Evolutionary conservation across 768 basidiomycete genomes (phyloP).

Genomic region (Gautieria morchelliformis): DNA sequence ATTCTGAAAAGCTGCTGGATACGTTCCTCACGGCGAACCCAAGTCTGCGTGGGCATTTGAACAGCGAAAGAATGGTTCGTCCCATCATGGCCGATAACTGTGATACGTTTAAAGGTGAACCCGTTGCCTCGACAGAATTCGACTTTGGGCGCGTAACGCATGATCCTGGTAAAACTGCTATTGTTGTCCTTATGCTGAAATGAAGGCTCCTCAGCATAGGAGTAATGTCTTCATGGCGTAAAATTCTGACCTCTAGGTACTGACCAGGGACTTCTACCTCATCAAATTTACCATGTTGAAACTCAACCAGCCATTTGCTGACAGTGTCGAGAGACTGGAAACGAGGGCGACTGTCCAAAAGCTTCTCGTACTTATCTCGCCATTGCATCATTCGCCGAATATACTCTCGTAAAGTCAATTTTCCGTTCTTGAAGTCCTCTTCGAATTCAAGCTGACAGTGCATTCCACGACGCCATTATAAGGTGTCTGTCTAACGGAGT

Average conservation of each 20-base stretch:
- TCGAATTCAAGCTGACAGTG: conserved; percentile 70
- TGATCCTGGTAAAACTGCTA: conserved; percentile 82
- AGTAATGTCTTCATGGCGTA: background rate
- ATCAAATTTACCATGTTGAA: conserved; percentile 95
- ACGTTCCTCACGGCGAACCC: conserved; percentile 85
- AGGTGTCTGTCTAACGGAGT: no score
- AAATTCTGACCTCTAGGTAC: conserved; percentile 72
- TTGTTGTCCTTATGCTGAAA: conserved; percentile 88
- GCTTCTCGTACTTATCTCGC: conserved; percentile 82
- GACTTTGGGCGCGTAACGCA: conserved; percentile 82
- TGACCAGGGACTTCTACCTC: conserved; percentile 99
- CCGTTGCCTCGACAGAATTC: conserved; percentile 86
- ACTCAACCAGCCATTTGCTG: conserved; percentile 92
- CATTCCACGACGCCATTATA: no score
- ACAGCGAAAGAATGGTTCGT: conserved; percentile 85
- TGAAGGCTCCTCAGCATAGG: background rate
- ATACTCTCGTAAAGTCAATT: conserved; percentile 78
- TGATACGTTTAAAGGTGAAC: conserved; percentile 82
- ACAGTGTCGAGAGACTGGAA: conserved; percentile 76
- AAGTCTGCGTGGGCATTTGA: conserved; percentile 77
- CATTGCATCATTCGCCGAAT: conserved; percentile 84
- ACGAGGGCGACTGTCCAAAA: conserved; percentile 74
- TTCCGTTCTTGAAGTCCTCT: conserved; percentile 76
- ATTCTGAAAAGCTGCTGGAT: conserved; percentile 89
- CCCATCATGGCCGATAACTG: conserved; percentile 84